Evolutionary conservation across 1,284 basidiomycete species (phyloP).

Genomic region (Apiotrichum porosum): DNA sequence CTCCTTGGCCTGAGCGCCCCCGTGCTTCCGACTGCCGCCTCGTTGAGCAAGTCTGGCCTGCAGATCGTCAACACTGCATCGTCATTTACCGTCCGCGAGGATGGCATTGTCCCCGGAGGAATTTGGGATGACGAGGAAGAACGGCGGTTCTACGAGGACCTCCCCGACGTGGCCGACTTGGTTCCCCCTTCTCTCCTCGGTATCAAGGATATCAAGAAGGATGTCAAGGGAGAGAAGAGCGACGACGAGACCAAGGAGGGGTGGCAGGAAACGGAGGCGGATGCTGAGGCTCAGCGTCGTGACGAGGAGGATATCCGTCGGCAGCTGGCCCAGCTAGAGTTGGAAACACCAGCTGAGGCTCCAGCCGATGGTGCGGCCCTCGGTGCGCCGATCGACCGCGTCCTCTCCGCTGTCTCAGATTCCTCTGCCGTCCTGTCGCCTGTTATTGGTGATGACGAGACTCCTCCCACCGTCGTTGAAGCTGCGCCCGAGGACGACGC

Average conservation of each 20-base stretch:
- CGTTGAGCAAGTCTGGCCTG: constrained; percentile 43
- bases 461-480: constrained; percentile 6
- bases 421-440: constrained; percentile 5
- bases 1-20: constrained; percentile 77
- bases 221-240: constrained; percentile 19
- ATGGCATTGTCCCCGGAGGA: constrained; percentile 59
- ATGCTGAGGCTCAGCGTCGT: constrained; percentile 37
- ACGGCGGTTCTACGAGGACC: constrained; percentile 86
- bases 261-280: constrained; percentile 7
- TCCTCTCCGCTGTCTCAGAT: constrained; percentile 9
- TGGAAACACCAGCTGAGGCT: constrained; percentile 24
- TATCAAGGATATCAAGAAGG: constrained; percentile 58
- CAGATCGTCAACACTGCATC: constrained; percentile 52
- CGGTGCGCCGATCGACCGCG: constrained; percentile 11
- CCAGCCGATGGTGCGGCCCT: constrained; percentile 3
- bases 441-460: constrained; percentile 48
- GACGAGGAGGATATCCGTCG: constrained; percentile 53
- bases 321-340: constrained; percentile 45
- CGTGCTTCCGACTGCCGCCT: constrained; percentile 66
- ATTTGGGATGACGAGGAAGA: constrained; percentile 99
- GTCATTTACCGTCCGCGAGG: constrained; percentile 55
- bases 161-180: constrained; percentile 84
- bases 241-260: constrained; percentile 23
- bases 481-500: constrained; percentile 41
- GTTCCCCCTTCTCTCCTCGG: constrained; percentile 84